Base-by-base conservation (phyloP, 306 rosid genomes). In the Fragaria iinumae region DNA sequence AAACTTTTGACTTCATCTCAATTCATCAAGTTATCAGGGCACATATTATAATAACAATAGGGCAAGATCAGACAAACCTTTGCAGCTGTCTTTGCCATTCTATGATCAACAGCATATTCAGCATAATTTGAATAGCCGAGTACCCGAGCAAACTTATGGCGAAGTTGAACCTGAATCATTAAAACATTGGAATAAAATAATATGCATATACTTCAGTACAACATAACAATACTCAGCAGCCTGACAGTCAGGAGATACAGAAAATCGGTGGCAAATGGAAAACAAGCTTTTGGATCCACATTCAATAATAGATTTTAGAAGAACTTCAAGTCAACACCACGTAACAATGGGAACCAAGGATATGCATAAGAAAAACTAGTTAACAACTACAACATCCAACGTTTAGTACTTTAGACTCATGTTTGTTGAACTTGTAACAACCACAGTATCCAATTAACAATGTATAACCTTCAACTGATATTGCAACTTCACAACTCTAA, bases 1-100 rank as follows among this genome's bases (percentile, higher is more conserved):
- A 80, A 7, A 67, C 36, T 25, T 64, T 25, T 41, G 43, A 53
- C 20, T 63, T 63, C 38, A 62, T 59, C 48, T 18, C 53, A 29
- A 49, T 55, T 25, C n/a, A 17, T 47, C 23, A 65, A n/a, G 49
- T 49, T 47, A 69, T 41, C 43, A 64, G 6, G 7, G 5, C 17
- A 17, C 56, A 32, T 21, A 12, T 66, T 56, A 73, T 49, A n/a
- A 18, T 65, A 36, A 72, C 6, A 18, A 66, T 44, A n/a, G 6
- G 27, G 55, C 11, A 57, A 53, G 53, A 62, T 14, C 44, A 66
- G 21, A 82, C 90, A 76, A 80, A 92, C 99, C 99, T 92, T 92
- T 67, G 86, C 75, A 43, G 99, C 93, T 80, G 99, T 86, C 87
- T 90, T 95, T 52, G 97, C 93, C 99, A 95, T 95, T 86, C 99